Percentiles rank a stretch among this genome's conserved stretches.
Evolutionary conservation across 139 green algal genomes (phyloP).

Genomic region (Nannochloris sp.): DNA sequence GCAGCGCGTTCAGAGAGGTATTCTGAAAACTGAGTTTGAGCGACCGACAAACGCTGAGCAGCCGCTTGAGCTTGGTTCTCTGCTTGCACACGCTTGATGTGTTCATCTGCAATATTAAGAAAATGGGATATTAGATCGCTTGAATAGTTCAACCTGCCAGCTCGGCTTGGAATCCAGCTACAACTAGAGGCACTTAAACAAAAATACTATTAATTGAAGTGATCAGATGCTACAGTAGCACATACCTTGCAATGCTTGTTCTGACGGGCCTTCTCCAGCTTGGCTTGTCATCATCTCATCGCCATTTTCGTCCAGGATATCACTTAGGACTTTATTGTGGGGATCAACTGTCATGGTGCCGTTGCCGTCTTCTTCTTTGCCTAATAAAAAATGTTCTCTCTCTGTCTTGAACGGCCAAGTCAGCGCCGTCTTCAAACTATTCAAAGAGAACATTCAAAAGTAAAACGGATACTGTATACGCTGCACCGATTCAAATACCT

Average conservation of each 20-base stretch:
- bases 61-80: conserved; percentile 60
- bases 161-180: too few species aligned
- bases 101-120: conserved; percentile 49
- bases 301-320: not conserved
- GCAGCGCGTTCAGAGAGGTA: conserved; percentile 55
- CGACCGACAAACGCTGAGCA: conserved; percentile 51
- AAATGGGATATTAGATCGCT: too few species aligned
- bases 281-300: not conserved
- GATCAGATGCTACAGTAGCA: too few species aligned
- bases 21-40: conserved; percentile 72
- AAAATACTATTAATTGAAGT: too few species aligned
- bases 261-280: not conserved
- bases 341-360: not conserved
- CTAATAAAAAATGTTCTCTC: too few species aligned
- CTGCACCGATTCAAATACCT: too few species aligned
- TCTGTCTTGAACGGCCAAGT: too few species aligned
- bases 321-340: not conserved
- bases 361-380: not conserved
- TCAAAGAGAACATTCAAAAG: too few species aligned
- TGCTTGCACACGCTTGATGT: conserved; percentile 51
- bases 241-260: not conserved
- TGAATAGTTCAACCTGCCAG: too few species aligned
- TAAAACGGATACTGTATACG: too few species aligned
- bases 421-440: too few species aligned
- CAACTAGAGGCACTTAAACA: too few species aligned